Evolutionary conservation across 192 early-diverging fungal genomes (phyloP), one percentile per base, ranked within the genome.

Genomic region (Coemansia sp.): DNA sequence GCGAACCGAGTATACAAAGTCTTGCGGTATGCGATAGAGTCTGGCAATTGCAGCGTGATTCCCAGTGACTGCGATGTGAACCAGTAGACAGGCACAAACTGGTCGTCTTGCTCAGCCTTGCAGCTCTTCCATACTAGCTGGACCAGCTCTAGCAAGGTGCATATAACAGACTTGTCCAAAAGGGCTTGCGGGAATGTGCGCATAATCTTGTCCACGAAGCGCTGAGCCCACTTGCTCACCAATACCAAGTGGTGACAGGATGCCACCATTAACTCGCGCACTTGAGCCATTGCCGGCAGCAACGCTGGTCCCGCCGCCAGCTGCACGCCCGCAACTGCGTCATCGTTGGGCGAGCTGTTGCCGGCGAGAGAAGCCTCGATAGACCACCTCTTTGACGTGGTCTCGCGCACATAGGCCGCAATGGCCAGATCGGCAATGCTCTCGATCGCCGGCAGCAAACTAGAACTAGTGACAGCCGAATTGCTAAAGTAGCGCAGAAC

Each of bases 401-500:
- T 77, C 51, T 78, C 80, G 61, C 70, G 65, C 32, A 83, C 76
- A 45, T 76, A 83, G 4, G 72, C 68, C 8, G 62, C 19, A 42
- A 85, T 68, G 17, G 65, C 75, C 8, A 88, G 85, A 44, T 92
- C 90, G 11, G 88, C 92, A 65, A 97, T 91, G 27, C 82, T 80
- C 67, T 96, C 92, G 41, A 99, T 76, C 13, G 91, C 87, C 1
- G 82, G 82, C 41, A 91, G 89, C 38, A 95, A 74, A 7, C 88
- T 87, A 17, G 90, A 92, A 39, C 87, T 84, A 67, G 91, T 91
- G 48, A 95, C 89, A 17, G 94, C 91, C 36, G 93, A 87, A 69
- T 98, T 95, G 77, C 87, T 83, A 66, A 98, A 90, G 70, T 98
- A 98, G 55, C 86, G 84, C 36, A 93, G 77, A 44, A 96, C 87